These are phyloP conservation scores for Wickerhamomyces silvicola DNA, from an alignment of 805 yeast genomes.

Conservation along the genomic window DNA sequence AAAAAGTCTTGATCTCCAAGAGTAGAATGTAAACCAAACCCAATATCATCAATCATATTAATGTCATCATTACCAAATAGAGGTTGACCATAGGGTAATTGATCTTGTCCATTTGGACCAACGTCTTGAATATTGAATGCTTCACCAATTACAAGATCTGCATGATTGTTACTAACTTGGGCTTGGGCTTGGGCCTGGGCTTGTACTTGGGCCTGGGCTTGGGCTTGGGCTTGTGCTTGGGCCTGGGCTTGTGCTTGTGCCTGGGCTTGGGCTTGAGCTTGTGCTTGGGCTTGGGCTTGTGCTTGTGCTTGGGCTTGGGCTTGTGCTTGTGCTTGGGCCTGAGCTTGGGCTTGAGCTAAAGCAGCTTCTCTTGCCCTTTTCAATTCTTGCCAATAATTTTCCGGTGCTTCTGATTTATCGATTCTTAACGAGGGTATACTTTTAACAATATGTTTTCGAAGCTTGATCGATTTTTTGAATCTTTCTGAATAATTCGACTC, in stretches of 20 bases:
- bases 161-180: neutral
- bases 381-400: slow-evolving; percentile 20
- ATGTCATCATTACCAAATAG: slow-evolving; percentile 14
- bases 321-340: slow-evolving; percentile 4
- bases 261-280: no score
- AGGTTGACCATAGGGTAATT: slow-evolving; percentile 6
- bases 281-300: no score
- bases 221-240: no score
- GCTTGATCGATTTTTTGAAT: slow-evolving; percentile 4
- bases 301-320: slow-evolving; percentile 4
- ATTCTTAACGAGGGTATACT: slow-evolving; percentile 9
- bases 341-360: slow-evolving; percentile 5
- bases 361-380: slow-evolving; percentile 9
- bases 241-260: no score
- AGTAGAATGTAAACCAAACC: slow-evolving; percentile 23
- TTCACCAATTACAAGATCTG: no score
- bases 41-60: slow-evolving; percentile 27
- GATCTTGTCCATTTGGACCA: slow-evolving; percentile 4
- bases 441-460: slow-evolving; percentile 6
- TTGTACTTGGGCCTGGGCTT: no score
- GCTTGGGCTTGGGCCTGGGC: no score
- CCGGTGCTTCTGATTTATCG: slow-evolving; percentile 18
- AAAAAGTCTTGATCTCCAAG: slow-evolving; percentile 30
- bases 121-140: slow-evolving; percentile 1
- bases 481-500: slow-evolving; percentile 4